Evolutionary conservation across 345 rosid species (phyloP), one percentile per base, ranked within the genome.

Genomic region (Ricinus communis): DNA sequence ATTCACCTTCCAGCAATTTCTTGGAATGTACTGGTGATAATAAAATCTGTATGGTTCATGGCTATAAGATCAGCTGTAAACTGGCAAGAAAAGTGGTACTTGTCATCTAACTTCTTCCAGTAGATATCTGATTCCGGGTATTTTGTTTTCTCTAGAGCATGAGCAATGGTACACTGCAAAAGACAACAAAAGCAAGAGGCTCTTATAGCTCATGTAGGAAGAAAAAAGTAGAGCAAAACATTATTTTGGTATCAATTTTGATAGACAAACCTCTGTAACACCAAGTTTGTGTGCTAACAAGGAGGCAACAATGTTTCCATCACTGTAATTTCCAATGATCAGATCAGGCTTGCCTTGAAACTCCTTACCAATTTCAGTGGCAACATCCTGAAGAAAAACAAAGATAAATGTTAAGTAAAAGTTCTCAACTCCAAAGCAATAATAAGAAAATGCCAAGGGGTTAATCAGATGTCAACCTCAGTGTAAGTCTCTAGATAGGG

Each of bases 21-120:
- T 77, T 93, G 98, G 89, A 83, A 90, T 22, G 98, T 93, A 81
- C 98, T 93, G 77, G 98, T 93, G 87, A 93, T 93, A 78, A 93
- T 93, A 84, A 93, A 93, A 75, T 93, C 98, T 6, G 98, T 86
- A 66, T 93, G 97, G 82, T 93, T 93, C 98, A 93, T 93, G 50
- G 98, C 98, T 5, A 89, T 71, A 21, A 93, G 87, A 83, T 91
- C 98, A 0, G 98, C 98, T 3, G 98, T 93, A 65, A 93, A 93
- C 85, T 93, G 98, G 86, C 93, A 87, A 1, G 98, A 86, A 81
- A 93, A 93, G 72, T 91, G 98, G 83, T 91, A 93, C 83, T 93
- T 93, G 4, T 94, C 95, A 28, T 91, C 98, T 38, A 93, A 81
- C 75, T 80, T 84, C 76, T 91, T 93, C 98, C 98, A 93, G 82